A percentile compares a stretch with the other conserved stretches of the same genome.
These are phyloP conservation scores for Leccinum laetum DNA, from an alignment of 1,284 basidiomycete genomes.

Conservation along the genomic window DNA sequence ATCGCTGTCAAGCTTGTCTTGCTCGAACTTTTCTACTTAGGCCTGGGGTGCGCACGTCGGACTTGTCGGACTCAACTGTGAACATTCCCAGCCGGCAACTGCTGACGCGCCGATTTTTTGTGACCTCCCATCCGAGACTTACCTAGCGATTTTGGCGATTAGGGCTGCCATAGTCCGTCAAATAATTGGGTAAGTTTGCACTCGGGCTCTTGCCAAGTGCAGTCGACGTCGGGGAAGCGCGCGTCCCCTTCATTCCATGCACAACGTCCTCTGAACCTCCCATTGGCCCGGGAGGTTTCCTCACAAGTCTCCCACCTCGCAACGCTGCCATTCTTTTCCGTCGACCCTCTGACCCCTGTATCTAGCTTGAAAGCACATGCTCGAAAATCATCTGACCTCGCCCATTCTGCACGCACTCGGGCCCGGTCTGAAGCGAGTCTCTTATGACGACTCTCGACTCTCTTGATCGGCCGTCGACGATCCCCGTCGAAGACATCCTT, in stretches of 20 bases:
- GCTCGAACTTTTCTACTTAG: background rate
- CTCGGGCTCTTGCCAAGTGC: background rate
- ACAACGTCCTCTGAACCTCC: constrained; percentile 1
- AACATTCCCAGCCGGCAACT: constrained; percentile 7
- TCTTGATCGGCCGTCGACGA: constrained; percentile 28
- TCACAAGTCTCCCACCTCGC: background rate
- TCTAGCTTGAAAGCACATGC: constrained; percentile 3
- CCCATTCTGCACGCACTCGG: constrained; percentile 20
- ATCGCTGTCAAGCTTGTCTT: background rate
- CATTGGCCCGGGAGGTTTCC: background rate
- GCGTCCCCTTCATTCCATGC: constrained; percentile 13
- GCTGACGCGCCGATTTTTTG: background rate
- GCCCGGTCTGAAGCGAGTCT: constrained; percentile 29
- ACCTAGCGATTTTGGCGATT: constrained; percentile 23
- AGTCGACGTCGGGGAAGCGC: background rate
- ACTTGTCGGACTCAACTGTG: background rate
- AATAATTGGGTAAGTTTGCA: constrained; percentile 24
- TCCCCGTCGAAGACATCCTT: constrained; percentile 15
- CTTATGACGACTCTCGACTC: constrained; percentile 27
- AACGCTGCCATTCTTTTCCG: constrained; percentile 29
- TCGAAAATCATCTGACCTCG: constrained; percentile 3
- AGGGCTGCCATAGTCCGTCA: constrained; percentile 13
- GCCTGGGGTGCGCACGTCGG: background rate
- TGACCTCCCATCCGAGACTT: constrained; percentile 7
- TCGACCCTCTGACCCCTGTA: constrained; percentile 20